Conservation (phyloP, 2,329 filamentous ascomycete species). For the Zasmidium citrigriseum region DNA sequence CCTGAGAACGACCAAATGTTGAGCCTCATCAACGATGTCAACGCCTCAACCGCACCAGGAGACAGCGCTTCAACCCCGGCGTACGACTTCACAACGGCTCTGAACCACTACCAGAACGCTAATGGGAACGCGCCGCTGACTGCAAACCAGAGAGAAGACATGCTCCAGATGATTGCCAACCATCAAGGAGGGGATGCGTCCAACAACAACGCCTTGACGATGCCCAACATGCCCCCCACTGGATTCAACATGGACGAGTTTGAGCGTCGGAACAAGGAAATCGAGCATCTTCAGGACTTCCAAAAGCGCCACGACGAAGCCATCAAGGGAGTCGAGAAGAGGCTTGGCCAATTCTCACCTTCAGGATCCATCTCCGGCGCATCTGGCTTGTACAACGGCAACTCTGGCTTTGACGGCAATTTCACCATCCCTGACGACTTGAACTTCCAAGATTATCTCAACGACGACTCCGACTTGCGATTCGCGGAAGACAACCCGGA, state of each 20-base stretch:
- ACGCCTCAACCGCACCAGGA: slow-evolving; percentile 39
- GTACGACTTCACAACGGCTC: slow-evolving; percentile 48
- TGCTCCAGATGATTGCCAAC: slow-evolving; percentile 48
- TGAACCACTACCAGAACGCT: slow-evolving; percentile 50
- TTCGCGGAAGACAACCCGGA: slow-evolving; percentile 3
- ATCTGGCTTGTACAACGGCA: slow-evolving; percentile 4
- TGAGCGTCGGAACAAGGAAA: neutral
- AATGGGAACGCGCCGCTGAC: slow-evolving; percentile 50
- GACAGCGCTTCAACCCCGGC: slow-evolving; percentile 37
- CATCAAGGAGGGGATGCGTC: slow-evolving; percentile 45
- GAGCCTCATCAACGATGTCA: slow-evolving; percentile 51
- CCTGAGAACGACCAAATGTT: slow-evolving; percentile 52
- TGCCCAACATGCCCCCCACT: neutral
- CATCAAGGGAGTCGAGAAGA: neutral
- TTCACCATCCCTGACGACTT: slow-evolving; percentile 4
- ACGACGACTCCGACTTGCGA: slow-evolving; percentile 5
- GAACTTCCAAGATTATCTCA: neutral
- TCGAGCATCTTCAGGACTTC: neutral
- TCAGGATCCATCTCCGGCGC: slow-evolving; percentile 5
- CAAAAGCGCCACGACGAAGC: neutral
- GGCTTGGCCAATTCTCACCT: neutral
- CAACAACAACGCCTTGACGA: slow-evolving; percentile 56
- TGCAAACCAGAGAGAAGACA: slow-evolving; percentile 48
- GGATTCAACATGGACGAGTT: neutral
- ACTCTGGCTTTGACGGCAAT: slow-evolving; percentile 3